A percentile compares a stretch with the other conserved stretches of the same genome.
These are phyloP conservation scores for Tephrocybe sp. DNA, from an alignment of 768 basidiomycete species.

Conservation along the genomic window DNA sequence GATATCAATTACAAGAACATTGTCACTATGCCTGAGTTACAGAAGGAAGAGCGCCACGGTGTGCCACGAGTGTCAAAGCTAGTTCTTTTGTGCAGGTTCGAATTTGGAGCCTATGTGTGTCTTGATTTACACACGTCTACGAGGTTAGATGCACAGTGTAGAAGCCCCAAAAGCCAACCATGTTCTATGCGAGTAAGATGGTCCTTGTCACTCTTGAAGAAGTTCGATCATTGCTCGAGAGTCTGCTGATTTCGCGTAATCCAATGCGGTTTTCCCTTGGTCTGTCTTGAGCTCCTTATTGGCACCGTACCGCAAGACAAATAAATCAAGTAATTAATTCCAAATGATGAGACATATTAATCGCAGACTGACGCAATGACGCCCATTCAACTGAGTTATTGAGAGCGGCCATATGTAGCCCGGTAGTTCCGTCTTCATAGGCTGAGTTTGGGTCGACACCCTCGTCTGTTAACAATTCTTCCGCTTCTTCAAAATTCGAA, in stretches of 20 bases:
- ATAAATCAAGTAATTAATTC: neutral
- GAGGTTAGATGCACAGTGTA: too few species aligned
- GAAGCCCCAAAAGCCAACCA: too few species aligned
- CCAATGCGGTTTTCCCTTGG: constrained; percentile 1
- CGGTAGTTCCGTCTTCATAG: constrained; percentile 15
- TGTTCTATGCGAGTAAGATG: too few species aligned
- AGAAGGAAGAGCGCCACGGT: too few species aligned
- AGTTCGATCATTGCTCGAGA: constrained; percentile 1
- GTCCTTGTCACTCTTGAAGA: neutral
- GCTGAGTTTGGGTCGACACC: constrained; percentile 9
- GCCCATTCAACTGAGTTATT: constrained; percentile 11
- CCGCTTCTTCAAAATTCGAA: constrained; percentile 7
- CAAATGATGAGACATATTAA: neutral
- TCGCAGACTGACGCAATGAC: constrained; percentile 9
- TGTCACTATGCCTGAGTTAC: too few species aligned
- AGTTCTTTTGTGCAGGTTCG: too few species aligned
- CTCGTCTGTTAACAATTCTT: constrained; percentile 7
- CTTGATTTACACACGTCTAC: too few species aligned
- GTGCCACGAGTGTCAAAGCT: too few species aligned
- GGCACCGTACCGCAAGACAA: constrained; percentile 10
- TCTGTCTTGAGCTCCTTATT: constrained; percentile 8
- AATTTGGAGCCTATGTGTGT: too few species aligned
- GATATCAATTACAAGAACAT: too few species aligned
- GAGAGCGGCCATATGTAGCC: constrained; percentile 14
- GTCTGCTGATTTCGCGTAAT: constrained; percentile 3